phyloP scores from a whole-genome alignment of 352 stramenopile genomes.

The Thraustochytrium striatum region DNA sequence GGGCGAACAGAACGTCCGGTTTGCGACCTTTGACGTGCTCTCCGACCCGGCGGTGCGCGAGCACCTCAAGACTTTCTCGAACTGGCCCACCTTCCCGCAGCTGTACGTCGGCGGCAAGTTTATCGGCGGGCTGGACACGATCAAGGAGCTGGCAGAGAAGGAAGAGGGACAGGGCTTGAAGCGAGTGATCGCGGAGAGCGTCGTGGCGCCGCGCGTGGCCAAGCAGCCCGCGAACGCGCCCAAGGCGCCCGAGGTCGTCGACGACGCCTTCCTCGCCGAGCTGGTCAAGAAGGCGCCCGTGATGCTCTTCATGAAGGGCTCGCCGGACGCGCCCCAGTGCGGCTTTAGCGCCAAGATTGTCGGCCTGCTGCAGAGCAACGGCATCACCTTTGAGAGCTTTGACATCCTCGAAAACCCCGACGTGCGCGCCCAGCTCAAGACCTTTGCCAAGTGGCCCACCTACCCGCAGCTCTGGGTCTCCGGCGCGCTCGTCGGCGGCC shows the following conservation, averaged over 20 bases:
- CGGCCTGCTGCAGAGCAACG: constrained; percentile 77
- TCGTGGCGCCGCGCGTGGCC: constrained; percentile 56
- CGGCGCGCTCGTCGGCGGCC: constrained; percentile 90
- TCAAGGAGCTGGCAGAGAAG: constrained; percentile 90
- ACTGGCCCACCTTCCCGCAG: constrained; percentile 95
- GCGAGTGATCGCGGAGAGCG: neutral
- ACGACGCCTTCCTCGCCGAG: constrained; percentile 36
- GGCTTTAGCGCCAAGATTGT: constrained; percentile 91
- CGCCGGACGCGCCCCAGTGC: constrained; percentile 82
- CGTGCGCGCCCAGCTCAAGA: constrained; percentile 92
- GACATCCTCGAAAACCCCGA: constrained; percentile 94
- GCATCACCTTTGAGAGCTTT: constrained; percentile 89
- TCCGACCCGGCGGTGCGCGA: constrained; percentile 91
- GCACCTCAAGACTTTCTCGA: constrained; percentile 92
- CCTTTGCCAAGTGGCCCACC: constrained; percentile 95
- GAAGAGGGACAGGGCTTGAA: constrained; percentile 77
- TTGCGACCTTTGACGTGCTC: constrained; percentile 94
- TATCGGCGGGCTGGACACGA: constrained; percentile 93
- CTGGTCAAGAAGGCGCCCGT: constrained; percentile 66
- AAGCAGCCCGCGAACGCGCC: neutral
- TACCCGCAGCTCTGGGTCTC: constrained; percentile 93
- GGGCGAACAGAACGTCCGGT: constrained; percentile 77
- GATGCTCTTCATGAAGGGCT: constrained; percentile 99
- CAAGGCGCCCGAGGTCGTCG: neutral
- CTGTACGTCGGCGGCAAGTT: constrained; percentile 95